A percentile compares a stretch with the other conserved stretches of the same genome.
Evolutionary conservation across 139 green algal species (phyloP).

Genomic region (Chlorella sp.): DNA sequence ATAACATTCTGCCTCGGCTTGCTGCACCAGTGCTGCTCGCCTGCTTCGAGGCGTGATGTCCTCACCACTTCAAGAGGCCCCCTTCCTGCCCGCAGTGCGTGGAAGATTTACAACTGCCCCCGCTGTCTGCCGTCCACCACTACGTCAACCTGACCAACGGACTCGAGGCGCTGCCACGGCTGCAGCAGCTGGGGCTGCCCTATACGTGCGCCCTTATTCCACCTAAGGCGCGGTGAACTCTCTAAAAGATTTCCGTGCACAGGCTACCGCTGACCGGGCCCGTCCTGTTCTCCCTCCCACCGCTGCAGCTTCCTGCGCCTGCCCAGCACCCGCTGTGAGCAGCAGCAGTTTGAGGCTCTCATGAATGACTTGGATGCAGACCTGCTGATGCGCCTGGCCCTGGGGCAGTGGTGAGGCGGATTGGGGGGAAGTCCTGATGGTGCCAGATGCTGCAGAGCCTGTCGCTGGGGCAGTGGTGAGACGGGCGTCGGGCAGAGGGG

Average conservation of each 20-base stretch:
- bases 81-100: conserved; percentile 15
- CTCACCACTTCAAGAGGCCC: not conserved
- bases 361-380: conserved; percentile 64
- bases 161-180: conserved; percentile 64
- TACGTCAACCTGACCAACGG: conserved; percentile 81
- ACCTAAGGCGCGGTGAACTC: no score
- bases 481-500: not conserved
- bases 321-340: conserved; percentile 71
- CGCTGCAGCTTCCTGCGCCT: conserved; percentile 63
- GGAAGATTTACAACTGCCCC: conserved; percentile 21
- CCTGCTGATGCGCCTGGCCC: conserved; percentile 66
- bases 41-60: not conserved
- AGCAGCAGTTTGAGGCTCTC: conserved; percentile 70
- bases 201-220: conserved; percentile 58
- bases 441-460: not conserved
- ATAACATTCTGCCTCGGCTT: not conserved
- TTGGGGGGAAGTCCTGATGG: not conserved
- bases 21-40: not conserved
- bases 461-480: not conserved
- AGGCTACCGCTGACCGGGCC: not conserved
- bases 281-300: not conserved
- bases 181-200: conserved; percentile 58
- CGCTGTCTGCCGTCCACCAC: conserved; percentile 46
- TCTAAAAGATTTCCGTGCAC: not conserved
- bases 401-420: conserved; percentile 63